These are phyloP conservation scores for Chaetomium fimeti DNA, from an alignment of 495 filamentous ascomycete species.

Conservation along the genomic window DNA sequence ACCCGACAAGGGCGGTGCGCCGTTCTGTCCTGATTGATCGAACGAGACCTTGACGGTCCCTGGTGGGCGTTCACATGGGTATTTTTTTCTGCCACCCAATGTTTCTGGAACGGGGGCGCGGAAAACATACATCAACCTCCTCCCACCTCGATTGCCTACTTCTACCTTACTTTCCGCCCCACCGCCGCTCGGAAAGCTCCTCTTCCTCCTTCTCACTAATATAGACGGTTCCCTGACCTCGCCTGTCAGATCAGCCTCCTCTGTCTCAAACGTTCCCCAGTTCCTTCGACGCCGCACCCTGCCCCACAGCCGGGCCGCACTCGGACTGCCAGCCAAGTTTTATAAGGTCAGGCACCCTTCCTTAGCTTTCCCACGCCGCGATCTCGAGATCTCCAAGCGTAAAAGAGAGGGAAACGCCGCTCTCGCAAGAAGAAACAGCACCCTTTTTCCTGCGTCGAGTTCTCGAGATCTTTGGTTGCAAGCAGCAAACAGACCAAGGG, in stretches of 20 bases:
- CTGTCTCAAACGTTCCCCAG: constrained; percentile 23
- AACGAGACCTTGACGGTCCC: background rate
- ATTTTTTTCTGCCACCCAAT: background rate
- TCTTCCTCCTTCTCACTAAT: constrained; percentile 23
- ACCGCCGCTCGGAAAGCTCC: background rate
- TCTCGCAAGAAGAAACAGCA: background rate
- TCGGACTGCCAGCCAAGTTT: constrained; percentile 14
- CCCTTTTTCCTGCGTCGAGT: background rate
- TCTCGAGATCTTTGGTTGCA: background rate
- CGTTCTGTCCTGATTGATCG: background rate
- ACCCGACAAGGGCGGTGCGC: background rate
- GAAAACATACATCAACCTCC: constrained; percentile 7
- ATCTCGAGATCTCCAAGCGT: background rate
- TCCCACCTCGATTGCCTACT: background rate
- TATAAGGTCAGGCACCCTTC: constrained; percentile 16
- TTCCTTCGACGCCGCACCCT: constrained; percentile 28
- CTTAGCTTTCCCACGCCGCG: background rate
- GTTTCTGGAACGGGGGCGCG: constrained; percentile 1
- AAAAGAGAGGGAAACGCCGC: background rate
- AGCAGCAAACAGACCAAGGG: background rate
- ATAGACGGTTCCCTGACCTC: constrained; percentile 25
- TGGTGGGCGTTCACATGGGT: constrained; percentile 12
- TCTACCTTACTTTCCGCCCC: background rate
- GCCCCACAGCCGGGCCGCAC: constrained; percentile 25
- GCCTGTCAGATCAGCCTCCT: constrained; percentile 25